Base-by-base conservation (phyloP, 495 filamentous ascomycete species). In the Penicillium samsonianum region DNA sequence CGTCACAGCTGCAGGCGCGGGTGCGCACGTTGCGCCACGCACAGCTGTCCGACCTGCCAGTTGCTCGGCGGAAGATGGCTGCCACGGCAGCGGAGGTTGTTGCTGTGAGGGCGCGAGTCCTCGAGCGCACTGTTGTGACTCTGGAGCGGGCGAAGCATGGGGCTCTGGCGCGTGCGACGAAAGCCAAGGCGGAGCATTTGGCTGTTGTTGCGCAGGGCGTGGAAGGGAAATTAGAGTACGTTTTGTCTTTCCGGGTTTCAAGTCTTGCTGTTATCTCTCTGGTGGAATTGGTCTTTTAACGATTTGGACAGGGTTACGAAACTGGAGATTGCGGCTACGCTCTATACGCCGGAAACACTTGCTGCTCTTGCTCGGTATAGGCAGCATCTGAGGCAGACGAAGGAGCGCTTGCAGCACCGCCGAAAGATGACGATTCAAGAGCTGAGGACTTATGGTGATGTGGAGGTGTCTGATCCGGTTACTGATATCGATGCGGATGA, bases 61-160 rank as follows among this genome's bases (percentile, higher is more conserved):
- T 63, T 1, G 67, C 69, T 3, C 65, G 75, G 12, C 64, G 66
- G 5, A 59, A 67, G 14, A 71, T 79, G 71, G 74, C 75, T 14
- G 65, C 67, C 12, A 73, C 62, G 2, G 76, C 76, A 8, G 70
- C 74, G 20, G 62, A 60, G 28, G 67, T 79, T 2, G 53, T 79
- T 26, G 65, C 70, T 12, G 53, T 59, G 22, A 67, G 67, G 12
- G 64, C 73, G 9, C 64, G 58, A 22, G 53, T 77, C 1, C 45
- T 79, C 5, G 76, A 79, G 63, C 68, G 70, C n/a, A 72, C 68
- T 20, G 68, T 79, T 28, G 62, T 72, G 8, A 59, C 73, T 12
- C 70, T 87, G 6, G 84, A 87, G 62, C 75, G 80, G 45, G 78
- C 72, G 9, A 89, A 88, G 61, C 87, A 91, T 71, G 88, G 88